Conservation (phyloP, 73 alveolate genomes). For the Paramecium primaurelia region DNA sequence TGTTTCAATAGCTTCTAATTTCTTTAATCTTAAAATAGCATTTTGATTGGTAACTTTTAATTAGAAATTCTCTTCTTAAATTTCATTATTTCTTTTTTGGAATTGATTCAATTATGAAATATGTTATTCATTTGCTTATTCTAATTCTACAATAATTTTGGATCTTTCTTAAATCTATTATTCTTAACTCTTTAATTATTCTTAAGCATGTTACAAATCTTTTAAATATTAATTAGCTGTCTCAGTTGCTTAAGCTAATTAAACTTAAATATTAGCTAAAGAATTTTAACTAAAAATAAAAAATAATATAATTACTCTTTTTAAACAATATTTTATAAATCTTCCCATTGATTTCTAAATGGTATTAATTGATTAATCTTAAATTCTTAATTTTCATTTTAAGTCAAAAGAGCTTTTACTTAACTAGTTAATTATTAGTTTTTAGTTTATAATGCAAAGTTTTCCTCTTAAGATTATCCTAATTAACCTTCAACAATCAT, state of each 20-base stretch:
- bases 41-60: conserved; percentile 1
- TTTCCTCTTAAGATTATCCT: neutral
- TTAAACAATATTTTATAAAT: neutral
- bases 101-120: neutral
- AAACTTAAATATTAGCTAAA: neutral
- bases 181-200: neutral
- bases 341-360: conserved; percentile 32
- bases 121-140: neutral
- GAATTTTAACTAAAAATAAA: neutral
- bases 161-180: neutral
- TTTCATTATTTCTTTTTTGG: neutral
- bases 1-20: neutral
- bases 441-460: neutral
- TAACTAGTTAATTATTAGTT: neutral
- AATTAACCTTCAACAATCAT: neutral
- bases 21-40: neutral
- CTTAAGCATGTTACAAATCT: neutral
- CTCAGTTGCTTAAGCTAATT: conserved; percentile 1
- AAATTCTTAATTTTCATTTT: neutral
- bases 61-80: neutral
- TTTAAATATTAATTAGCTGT: neutral
- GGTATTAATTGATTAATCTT: neutral
- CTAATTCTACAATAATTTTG: neutral
- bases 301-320: neutral
- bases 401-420: neutral